These are phyloP conservation scores for Yamadazyma sp. DNA, from an alignment of 1,139 yeast genomes.

Conservation along the genomic window DNA sequence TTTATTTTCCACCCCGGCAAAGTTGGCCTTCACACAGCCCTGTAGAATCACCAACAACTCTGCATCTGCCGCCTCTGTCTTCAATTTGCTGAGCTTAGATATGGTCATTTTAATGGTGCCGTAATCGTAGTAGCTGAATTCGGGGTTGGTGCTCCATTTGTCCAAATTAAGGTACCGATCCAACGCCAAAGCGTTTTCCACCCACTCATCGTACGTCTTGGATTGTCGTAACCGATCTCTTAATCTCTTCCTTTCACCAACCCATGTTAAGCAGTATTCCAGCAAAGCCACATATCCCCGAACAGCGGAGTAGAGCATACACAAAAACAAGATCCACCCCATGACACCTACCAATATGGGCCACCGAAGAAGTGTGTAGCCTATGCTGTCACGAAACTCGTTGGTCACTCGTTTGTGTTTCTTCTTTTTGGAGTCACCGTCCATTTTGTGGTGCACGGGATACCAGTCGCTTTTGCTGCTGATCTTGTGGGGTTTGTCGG, in stretches of 20 bases:
- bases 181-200: constrained; percentile 52
- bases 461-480: constrained; percentile 69
- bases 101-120: constrained; percentile 55
- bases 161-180: constrained; percentile 61
- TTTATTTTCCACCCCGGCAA: constrained; percentile 78
- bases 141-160: constrained; percentile 63
- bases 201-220: constrained; percentile 60
- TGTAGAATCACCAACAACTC: constrained; percentile 59
- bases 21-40: constrained; percentile 68
- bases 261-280: constrained; percentile 61
- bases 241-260: constrained; percentile 53
- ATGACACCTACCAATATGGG: constrained; percentile 57
- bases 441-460: constrained; percentile 37
- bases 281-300: constrained; percentile 64
- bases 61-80: constrained; percentile 34
- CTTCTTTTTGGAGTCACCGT: constrained; percentile 4
- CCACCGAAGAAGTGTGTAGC: constrained; percentile 62
- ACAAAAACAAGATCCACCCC: constrained; percentile 54
- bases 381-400: constrained; percentile 46
- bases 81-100: constrained; percentile 37
- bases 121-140: constrained; percentile 69
- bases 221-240: constrained; percentile 52
- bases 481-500: constrained; percentile 35
- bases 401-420: constrained; percentile 28
- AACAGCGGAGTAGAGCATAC: constrained; percentile 50